A percentile compares a stretch with the other conserved stretches of the same genome.
These are phyloP conservation scores for Kwoniella shandongensis DNA, from an alignment of 768 basidiomycete species.

Conservation along the genomic window DNA sequence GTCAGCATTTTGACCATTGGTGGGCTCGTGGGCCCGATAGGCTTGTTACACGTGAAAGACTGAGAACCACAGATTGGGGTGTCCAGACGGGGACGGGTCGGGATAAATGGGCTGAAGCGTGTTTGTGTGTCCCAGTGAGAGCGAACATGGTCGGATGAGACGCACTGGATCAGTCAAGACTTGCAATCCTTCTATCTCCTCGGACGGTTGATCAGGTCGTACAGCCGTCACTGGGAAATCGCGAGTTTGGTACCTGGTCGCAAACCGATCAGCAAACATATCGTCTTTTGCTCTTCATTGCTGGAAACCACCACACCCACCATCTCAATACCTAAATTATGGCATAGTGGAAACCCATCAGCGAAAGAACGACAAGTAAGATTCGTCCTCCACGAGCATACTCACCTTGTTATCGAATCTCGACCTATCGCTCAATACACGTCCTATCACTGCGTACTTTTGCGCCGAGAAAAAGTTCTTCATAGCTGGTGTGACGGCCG, in stretches of 20 bases:
- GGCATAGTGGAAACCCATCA: too few relatives aligned
- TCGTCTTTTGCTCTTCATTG: too few relatives aligned
- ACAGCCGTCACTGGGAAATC: conserved; percentile 38
- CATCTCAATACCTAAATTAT: conserved; percentile 33
- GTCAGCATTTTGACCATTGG: too few relatives aligned
- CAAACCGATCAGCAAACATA: too few relatives aligned
- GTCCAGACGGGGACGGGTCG: too few relatives aligned
- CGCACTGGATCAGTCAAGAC: conserved; percentile 33
- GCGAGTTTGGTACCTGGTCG: conserved; percentile 33
- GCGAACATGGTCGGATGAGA: too few relatives aligned
- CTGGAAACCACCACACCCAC: conserved; percentile 9
- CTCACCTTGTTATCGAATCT: conserved; percentile 44
- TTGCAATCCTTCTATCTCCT: conserved; percentile 32
- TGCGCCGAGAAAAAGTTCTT: conserved; percentile 40
- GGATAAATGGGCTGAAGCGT: too few relatives aligned
- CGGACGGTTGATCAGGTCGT: conserved; percentile 21
- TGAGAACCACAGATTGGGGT: too few relatives aligned
- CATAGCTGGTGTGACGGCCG: conserved; percentile 32
- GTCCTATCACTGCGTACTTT: conserved; percentile 44
- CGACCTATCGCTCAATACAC: conserved; percentile 38
- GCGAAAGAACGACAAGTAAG: too few relatives aligned
- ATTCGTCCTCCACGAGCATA: background rate
- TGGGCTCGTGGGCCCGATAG: too few relatives aligned
- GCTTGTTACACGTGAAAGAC: too few relatives aligned
- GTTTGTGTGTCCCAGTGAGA: too few relatives aligned